Base-by-base conservation (phyloP, 768 basidiomycete genomes). In the Flagelloscypha sp. region DNA sequence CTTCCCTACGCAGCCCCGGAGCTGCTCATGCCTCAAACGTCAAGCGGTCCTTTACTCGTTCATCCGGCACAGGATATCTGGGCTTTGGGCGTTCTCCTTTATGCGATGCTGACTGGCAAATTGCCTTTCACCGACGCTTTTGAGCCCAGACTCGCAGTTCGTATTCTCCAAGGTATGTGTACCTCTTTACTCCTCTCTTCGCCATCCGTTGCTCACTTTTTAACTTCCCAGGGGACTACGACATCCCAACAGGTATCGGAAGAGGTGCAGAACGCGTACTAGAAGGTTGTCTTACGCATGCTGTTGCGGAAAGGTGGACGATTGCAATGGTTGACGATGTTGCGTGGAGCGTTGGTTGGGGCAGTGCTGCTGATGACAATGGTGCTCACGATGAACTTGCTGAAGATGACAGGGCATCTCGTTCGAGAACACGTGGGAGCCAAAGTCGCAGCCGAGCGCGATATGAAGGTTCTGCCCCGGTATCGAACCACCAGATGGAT, bases 1-100 rank as follows among this genome's bases (percentile, higher is more conserved):
- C 61, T 97, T 3, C 90, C 89, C 0, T 97, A 97, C 49, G 84
- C 88, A 1, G 72, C 92, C 0, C 92, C 92, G 5, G 92, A 97
- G 53, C 70, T 95, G 3, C 68, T 95, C 2, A 65, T 76, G 3
- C 76, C 84, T 0, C 74, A 72, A 34, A 55, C 59, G 11, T 59
- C 57, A 3, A 50, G 61, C 20, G 55, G 55, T 1, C 49, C 61
- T 1, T 47, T 63, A 5, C 55, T 53, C 28, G 46, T 35, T 28
- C 61, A 75, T 46, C 82, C 90, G 2, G 76, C 85, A 0, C 87
- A 92, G 51, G 95, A 99, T 45, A 79, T 98, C 19, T 99, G 95
- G 95, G 92, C 95, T 0, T 62, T 97, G 2, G 95, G 95, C 0
- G 79, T 92, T 36, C 70, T 95, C 43, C 75, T 99, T 2, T 87